Conservation (phyloP, 78 protist genomes). For the Emiliania huxleyi region DNA sequence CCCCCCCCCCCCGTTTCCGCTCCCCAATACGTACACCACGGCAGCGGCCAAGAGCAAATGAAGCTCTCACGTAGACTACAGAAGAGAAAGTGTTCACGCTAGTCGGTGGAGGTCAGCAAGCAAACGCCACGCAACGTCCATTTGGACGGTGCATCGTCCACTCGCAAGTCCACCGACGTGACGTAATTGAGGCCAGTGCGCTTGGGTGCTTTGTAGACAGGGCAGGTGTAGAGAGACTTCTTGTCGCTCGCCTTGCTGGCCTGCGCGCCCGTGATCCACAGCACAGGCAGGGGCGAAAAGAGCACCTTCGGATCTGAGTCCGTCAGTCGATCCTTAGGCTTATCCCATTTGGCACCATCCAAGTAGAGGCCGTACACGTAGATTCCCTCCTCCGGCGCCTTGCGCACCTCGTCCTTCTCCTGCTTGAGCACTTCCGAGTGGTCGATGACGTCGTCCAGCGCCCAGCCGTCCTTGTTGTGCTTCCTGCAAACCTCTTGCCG, state of each 20-base stretch:
- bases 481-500: constrained; percentile 83
- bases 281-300: constrained; percentile 65
- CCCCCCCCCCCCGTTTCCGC: no score
- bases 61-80: no score
- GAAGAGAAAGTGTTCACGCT: no score
- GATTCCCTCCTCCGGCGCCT: constrained; percentile 74
- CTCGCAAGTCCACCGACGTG: constrained; percentile 59
- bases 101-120: constrained; percentile 53
- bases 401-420: constrained; percentile 45
- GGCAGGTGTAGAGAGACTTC: constrained; percentile 67
- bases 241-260: background rate
- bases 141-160: constrained; percentile 46
- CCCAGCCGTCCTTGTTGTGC: constrained; percentile 69
- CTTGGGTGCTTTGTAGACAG: constrained; percentile 71
- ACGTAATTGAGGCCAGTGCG: constrained; percentile 72
- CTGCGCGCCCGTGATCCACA: constrained; percentile 59
- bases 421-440: constrained; percentile 57
- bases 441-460: constrained; percentile 74
- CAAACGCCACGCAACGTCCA: constrained; percentile 80
- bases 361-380: constrained; percentile 82
- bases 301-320: constrained; percentile 74
- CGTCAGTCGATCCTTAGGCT: constrained; percentile 30
- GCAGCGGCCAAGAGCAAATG: no score
- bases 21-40: no score
- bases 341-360: constrained; percentile 87